Base-by-base conservation (phyloP, 1,284 basidiomycete genomes). In the Microbotryum saponariae region DNA sequence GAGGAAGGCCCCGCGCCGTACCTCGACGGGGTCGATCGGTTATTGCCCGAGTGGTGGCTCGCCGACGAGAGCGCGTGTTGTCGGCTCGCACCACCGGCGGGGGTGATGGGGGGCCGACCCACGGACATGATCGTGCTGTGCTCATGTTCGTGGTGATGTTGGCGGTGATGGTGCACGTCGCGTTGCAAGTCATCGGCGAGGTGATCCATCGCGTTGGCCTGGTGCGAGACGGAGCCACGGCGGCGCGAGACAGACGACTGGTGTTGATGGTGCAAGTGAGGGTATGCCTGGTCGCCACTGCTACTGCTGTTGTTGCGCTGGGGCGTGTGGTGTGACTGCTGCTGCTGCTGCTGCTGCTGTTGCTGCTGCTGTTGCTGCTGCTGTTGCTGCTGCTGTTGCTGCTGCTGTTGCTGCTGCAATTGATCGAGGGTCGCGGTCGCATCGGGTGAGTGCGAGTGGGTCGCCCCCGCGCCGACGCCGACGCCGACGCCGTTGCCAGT, bases 171-270 rank as follows among this genome's bases (percentile, higher is more conserved):
- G 25, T 64, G 62, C 27, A 69, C 51, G 44, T 69, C 60, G n/a
- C 63, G 47, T 31, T 64, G 62, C 27, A 69, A 51, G 48, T 69
- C 67, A 56, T 69, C 67, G 4, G 67, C 67, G 23, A 69, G 59
- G 54, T 69, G 67, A n/a, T 63, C 65, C 64, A 67, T 66, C 0
- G 63, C 59, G 42, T 65, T 60, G 27, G 46, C 55, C 5, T 63
- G 56, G 12, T 60, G 50, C 27, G 59, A 52, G 51, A 66, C 52
- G 1, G 67, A 69, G 3, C 56, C 59, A 9, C 63, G 25, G 23
- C 67, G 52, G 33, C 67, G 46, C 27, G 27, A n/a, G 37, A 6
- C 51, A 33, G 37, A 31, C n/a, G 31, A 25, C 1, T 29, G 10
- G 27, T 49, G 52, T 51, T 56, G 45, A 29, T 56, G 12, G 50